These are phyloP conservation scores for Tricholoma sp. DNA, from an alignment of 768 basidiomycete species.

Conservation along the genomic window DNA sequence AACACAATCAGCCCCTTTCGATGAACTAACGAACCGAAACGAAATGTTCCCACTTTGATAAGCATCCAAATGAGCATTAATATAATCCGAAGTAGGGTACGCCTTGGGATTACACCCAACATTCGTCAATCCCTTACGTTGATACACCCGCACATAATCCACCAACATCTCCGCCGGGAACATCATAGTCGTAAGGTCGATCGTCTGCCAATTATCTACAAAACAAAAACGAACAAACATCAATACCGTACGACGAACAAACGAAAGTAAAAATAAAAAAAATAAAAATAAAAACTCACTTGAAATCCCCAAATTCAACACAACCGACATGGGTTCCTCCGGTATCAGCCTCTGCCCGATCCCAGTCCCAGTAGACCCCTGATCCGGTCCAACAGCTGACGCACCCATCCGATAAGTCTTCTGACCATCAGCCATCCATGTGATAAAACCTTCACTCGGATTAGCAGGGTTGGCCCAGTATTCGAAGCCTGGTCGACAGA, in stretches of 20 bases:
- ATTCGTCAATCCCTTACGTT: slow-evolving; percentile 50
- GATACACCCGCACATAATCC: slow-evolving; percentile 83
- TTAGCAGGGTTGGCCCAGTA: slow-evolving; percentile 61
- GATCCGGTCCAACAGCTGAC: slow-evolving; percentile 40
- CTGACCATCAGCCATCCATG: slow-evolving; percentile 64
- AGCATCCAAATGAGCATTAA: slow-evolving; percentile 46
- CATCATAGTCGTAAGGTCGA: slow-evolving; percentile 47
- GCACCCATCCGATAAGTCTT: slow-evolving; percentile 50
- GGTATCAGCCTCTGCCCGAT: slow-evolving; percentile 57
- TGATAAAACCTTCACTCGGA: slow-evolving; percentile 55
- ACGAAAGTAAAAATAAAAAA: background rate
- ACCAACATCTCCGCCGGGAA: slow-evolving; percentile 70
- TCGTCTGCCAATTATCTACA: slow-evolving; percentile 61
- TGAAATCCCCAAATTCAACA: slow-evolving; percentile 62
- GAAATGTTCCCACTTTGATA: slow-evolving; percentile 60
- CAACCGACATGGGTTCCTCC: slow-evolving; percentile 55
- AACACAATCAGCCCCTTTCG: too few species aligned
- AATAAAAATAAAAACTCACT: slow-evolving; percentile 35
- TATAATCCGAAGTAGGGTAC: slow-evolving; percentile 65
- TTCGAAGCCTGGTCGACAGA: slow-evolving; percentile 71
- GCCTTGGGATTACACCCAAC: slow-evolving; percentile 61
- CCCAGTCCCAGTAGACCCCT: slow-evolving; percentile 31
- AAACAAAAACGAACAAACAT: slow-evolving; percentile 5
- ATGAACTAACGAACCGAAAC: too few species aligned
- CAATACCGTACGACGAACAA: too few species aligned